Percentiles rank a stretch among this genome's conserved stretches.
phyloP scores from a whole-genome alignment of 345 rosid genomes.

The Trapa incisa region DNA sequence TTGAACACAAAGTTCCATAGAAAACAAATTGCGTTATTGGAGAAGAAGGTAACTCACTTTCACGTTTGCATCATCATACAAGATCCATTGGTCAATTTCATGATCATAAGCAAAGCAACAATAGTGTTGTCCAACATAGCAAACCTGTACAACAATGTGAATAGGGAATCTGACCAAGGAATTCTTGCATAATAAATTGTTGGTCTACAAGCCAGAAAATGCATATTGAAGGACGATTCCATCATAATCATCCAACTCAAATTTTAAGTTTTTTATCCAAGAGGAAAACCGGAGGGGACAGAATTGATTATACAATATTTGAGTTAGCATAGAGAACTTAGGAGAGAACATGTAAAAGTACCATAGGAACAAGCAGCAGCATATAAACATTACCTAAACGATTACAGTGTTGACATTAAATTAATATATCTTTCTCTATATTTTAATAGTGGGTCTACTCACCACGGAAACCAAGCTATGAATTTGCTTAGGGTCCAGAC shows the following conservation, averaged over 20 bases:
- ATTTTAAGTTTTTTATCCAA: no score
- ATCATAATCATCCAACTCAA: no score
- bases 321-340: no score
- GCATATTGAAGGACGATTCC: no score
- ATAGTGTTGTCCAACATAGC: conserved; percentile 96
- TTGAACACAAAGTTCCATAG: not conserved
- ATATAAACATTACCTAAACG: not conserved
- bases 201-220: no score
- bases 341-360: no score
- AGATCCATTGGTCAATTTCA: conserved; percentile 59
- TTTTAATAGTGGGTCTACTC: conserved; percentile 5
- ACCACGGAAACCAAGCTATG: conserved; percentile 86
- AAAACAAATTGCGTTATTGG: not conserved
- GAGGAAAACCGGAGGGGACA: no score
- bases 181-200: no score
- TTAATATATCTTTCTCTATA: not conserved
- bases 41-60: conserved; percentile 35
- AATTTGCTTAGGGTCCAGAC: conserved; percentile 49
- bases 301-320: no score
- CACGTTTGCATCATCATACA: conserved; percentile 92
- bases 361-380: not conserved
- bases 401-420: not conserved
- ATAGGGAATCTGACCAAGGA: not conserved
- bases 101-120: conserved; percentile 84
- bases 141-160: conserved; percentile 39